Percentiles rank a stretch among this genome's conserved stretches.
Conservation (phyloP, 2,329 filamentous ascomycete genomes). For the Intubia oerlemansii region DNA sequence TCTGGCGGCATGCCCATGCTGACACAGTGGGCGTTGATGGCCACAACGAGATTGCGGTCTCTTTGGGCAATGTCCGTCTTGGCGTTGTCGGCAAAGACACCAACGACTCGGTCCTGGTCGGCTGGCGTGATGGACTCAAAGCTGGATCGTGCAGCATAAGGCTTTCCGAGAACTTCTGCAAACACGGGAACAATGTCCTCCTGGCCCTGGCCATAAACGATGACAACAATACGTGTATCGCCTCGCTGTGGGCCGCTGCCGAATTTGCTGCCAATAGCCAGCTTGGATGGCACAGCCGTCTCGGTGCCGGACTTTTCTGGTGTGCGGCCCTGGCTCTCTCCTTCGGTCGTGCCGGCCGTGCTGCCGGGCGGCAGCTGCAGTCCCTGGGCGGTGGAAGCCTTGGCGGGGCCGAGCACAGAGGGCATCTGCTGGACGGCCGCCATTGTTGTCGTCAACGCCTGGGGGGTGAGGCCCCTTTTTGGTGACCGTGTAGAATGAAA, state of each 20-base stretch:
- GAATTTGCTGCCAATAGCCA: slow-evolving; percentile 19
- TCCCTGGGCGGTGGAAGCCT: no score
- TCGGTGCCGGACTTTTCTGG: no score
- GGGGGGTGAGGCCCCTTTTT: no score
- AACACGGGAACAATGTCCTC: slow-evolving; percentile 55
- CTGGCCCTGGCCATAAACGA: slow-evolving; percentile 50
- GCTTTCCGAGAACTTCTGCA: slow-evolving; percentile 60
- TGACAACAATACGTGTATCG: slow-evolving; percentile 37
- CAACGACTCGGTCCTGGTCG: slow-evolving; percentile 45
- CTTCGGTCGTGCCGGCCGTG: no score
- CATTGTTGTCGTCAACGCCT: no score
- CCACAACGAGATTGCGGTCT: slow-evolving; percentile 35
- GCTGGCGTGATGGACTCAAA: slow-evolving; percentile 30
- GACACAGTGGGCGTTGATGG: slow-evolving; percentile 60
- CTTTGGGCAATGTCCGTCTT: slow-evolving; percentile 34
- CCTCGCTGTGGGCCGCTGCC: slow-evolving; percentile 26
- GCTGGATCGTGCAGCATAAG: slow-evolving; percentile 35
- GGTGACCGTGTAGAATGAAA: no score
- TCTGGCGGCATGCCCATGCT: slow-evolving; percentile 50
- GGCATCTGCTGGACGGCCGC: no score
- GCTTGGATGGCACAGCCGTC: no score
- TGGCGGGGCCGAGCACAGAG: no score
- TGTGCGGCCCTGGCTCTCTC: no score
- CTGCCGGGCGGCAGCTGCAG: no score
- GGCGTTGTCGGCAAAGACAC: slow-evolving; percentile 35